Evolutionary conservation across 225 moss, liverwort and hornwort species (phyloP), one percentile per base, ranked within the genome.

Genomic region (Neckera pumila): DNA sequence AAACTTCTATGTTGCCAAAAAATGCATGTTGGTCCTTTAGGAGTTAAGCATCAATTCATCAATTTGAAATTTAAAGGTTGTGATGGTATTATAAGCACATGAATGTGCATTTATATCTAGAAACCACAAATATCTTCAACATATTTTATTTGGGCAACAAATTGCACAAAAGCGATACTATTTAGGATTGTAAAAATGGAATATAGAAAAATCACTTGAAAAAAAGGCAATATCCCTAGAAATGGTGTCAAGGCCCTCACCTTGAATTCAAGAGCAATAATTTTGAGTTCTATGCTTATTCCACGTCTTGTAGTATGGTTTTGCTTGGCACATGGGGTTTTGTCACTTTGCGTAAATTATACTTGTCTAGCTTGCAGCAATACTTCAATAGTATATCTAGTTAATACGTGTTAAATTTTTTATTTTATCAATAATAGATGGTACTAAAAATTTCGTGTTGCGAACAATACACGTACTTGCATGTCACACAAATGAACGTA

Each of bases 141-240:
- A 40, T 70, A 14, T 26, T 38, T 25, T 14, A 43, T 43, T 43
- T 15, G 43, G 43, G 26, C 4, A 4, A 15, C 9, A 42, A 15
- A 42, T 40, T 11, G 0, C 2, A 25, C 23, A 4, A 14, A 70
- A 21, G 0, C 1, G 8, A 40, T 70, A 40, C 2, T 40, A 3
- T 25, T 70, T 40, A 25, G 7, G 8, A 40, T 0, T 66, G 5
- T 40, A 40, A 40, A 34, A 70, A n/a, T 67, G 9, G 14, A 25
- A 4, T 40, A 2, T 20, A 25, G 36, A 69, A 40, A 70, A 40
- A 40, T 69, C 4, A 25, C 7, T 70, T 40, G 2, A 4, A 69
- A 70, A 70, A 25, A 33, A 65, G 34, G 3, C 34, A 33, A 34
- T 64, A 34, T 19, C 3, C 2, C 2, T 1, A 27, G 3, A 61